Evolutionary conservation across 164 flowering plant species (phyloP), one percentile per base, ranked within the genome.

Genomic region (Stephania japonica): DNA sequence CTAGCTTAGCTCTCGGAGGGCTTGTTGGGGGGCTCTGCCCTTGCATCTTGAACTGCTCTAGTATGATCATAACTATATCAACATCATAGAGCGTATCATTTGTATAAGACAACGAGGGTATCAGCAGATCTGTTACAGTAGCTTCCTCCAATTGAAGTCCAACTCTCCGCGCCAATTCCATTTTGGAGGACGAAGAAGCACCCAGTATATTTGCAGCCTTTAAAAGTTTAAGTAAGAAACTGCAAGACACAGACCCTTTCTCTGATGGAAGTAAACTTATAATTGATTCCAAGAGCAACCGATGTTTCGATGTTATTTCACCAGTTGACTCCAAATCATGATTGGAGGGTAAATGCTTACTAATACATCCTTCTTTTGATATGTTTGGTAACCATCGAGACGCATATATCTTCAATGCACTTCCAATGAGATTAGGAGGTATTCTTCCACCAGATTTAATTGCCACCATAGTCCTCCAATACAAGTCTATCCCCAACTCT

Each of bases 101-200:
- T 21, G 84, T 16, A 63, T 76, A 63, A 11, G 87, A 80, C 6
- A 82, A 38, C 42, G 88, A 84, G n/a, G 99, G 99, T 44, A 93
- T 87, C 49, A 93, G 73, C 67, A 96, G 80, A 80, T 96, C 99
- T 56, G 63, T 77, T 19, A 90, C 93, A 24, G 77, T 81, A 8
- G 98, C 99, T 71, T 96, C 96, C 68, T 92, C 99, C 68, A 96
- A 74, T 66, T 96, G 99, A 70, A 88, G 75, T 23, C 89, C 98
- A 21, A 85, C 87, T 80, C 94, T 85, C 81, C 91, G 81, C 4
- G 90, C 93, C 82, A 96, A 77, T 76, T 96, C 99, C 81, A 74
- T 81, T 76, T 85, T 93, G 3, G 98, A 81, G 23, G 97, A 86
- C 23, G 88, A 77, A 65, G 97, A 89, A 62, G 93, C 94, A 62